Conservation (phyloP, 768 basidiomycete genomes). For the Leucosporidium scottii region DNA sequence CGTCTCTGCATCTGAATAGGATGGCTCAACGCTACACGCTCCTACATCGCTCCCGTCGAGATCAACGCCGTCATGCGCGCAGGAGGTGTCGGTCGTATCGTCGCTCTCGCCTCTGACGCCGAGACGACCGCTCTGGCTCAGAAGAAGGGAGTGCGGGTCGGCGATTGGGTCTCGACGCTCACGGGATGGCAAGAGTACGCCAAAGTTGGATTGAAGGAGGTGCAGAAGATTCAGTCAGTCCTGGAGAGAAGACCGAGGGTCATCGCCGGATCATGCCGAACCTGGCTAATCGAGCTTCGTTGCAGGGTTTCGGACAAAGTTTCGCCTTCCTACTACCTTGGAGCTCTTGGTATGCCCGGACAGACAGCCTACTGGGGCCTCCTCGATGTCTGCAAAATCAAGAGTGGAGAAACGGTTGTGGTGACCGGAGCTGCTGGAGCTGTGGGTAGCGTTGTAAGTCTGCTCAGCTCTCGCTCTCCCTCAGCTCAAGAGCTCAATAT, state of each 20-base stretch:
- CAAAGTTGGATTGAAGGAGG: slow-evolving; percentile 52
- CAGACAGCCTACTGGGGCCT: slow-evolving; percentile 88
- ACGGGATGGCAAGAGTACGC: slow-evolving; percentile 70
- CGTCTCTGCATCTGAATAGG: slow-evolving; percentile 10
- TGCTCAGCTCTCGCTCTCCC: not conserved
- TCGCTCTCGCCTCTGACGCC: slow-evolving; percentile 53
- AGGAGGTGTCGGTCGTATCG: slow-evolving; percentile 46
- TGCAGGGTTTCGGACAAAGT: slow-evolving; percentile 5
- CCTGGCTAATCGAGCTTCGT: not conserved
- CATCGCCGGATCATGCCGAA: not conserved
- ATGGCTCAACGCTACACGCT: slow-evolving; percentile 66
- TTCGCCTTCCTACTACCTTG: slow-evolving; percentile 54
- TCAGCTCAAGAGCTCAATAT: not conserved
- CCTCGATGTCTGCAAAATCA: slow-evolving; percentile 67
- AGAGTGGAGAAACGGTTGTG: slow-evolving; percentile 75
- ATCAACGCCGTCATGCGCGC: slow-evolving; percentile 55
- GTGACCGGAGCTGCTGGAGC: slow-evolving; percentile 88
- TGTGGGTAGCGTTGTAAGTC: slow-evolving; percentile 60
- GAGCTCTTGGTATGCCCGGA: slow-evolving; percentile 66
- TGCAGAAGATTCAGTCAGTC: slow-evolving; percentile 55
- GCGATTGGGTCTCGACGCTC: slow-evolving; percentile 55
- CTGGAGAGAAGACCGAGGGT: not conserved
- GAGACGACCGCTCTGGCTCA: slow-evolving; percentile 38
- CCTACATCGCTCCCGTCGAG: slow-evolving; percentile 60
- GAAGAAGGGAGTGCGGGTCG: slow-evolving; percentile 47